Evolutionary conservation across 805 yeast genomes (phyloP).

Genomic region (Candida montana): DNA sequence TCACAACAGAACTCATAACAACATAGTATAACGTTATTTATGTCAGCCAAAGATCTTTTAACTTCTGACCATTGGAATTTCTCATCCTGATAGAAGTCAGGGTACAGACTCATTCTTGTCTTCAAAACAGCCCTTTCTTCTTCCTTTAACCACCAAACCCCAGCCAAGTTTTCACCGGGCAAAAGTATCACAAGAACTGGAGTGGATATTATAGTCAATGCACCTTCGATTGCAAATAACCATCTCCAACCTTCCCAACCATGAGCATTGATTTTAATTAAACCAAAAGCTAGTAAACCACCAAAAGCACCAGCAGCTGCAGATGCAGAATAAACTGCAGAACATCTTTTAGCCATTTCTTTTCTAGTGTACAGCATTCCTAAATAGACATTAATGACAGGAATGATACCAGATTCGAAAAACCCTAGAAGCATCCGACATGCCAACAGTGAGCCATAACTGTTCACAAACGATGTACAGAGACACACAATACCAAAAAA

Average conservation of each 20-base stretch:
- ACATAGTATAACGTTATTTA: conserved; percentile 31
- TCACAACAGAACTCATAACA: conserved; percentile 42
- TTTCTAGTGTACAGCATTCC: conserved; percentile 42
- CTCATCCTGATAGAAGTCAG: conserved; percentile 32
- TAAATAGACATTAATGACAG: conserved; percentile 42
- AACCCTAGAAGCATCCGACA: conserved; percentile 46
- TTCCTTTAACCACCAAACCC: conserved; percentile 34
- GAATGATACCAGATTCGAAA: conserved; percentile 48
- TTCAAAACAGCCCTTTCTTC: conserved; percentile 35
- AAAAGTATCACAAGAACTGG: conserved; percentile 31
- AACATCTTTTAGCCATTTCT: conserved; percentile 42
- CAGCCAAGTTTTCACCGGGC: conserved; percentile 33
- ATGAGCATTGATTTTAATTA: conserved; percentile 34
- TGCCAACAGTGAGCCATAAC: conserved; percentile 38
- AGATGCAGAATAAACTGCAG: conserved; percentile 22
- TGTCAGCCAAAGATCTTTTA: conserved; percentile 32
- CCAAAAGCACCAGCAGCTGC: conserved; percentile 46
- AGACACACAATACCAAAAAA: conserved; percentile 37
- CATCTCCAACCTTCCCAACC: conserved; percentile 45
- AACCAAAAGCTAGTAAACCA: conserved; percentile 46
- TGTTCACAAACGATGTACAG: conserved; percentile 37
- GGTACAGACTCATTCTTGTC: conserved; percentile 31
- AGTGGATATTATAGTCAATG: conserved; percentile 33
- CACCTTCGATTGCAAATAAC: conserved; percentile 47
- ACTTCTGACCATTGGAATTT: conserved; percentile 34